A percentile compares a stretch with the other conserved stretches of the same genome.
phyloP scores from a whole-genome alignment of 2,329 filamentous ascomycete genomes.

The Fusarium torulosum region DNA sequence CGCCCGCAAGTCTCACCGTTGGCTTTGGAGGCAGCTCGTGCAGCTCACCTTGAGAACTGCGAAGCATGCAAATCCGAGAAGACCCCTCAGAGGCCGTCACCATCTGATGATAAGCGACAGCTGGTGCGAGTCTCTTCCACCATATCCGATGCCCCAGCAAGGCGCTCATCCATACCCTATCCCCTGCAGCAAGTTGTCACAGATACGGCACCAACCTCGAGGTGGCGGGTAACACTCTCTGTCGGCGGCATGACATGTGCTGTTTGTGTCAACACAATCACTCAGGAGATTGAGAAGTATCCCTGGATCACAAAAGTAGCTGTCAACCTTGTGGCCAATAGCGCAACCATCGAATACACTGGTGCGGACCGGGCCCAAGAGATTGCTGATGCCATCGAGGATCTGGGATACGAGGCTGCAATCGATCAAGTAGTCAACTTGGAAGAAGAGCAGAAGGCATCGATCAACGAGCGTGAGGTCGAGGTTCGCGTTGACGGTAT shows the following conservation, averaged over 20 bases:
- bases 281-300: constrained; percentile 66
- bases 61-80: constrained; percentile 50
- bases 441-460: constrained; percentile 58
- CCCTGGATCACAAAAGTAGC: constrained; percentile 69
- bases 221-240: constrained; percentile 66
- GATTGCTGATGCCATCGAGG: constrained; percentile 64
- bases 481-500: constrained; percentile 77
- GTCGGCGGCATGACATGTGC: constrained; percentile 82
- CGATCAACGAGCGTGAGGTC: constrained; percentile 64
- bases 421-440: constrained; percentile 64
- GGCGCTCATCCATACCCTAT: constrained; percentile 16
- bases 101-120: constrained; percentile 20
- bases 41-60: constrained; percentile 56
- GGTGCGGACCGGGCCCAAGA: constrained; percentile 51
- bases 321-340: constrained; percentile 77
- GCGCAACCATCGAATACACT: constrained; percentile 70
- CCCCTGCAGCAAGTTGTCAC: constrained; percentile 45
- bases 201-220: constrained; percentile 21
- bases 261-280: constrained; percentile 74
- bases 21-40: constrained; percentile 42
- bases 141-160: constrained; percentile 22
- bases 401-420: constrained; percentile 74
- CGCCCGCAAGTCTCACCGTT: constrained; percentile 43
- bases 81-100: neutral
- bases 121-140: constrained; percentile 23